Conservation (phyloP, 306 rosid species). For the Amphicarpaea edgeworthii region DNA sequence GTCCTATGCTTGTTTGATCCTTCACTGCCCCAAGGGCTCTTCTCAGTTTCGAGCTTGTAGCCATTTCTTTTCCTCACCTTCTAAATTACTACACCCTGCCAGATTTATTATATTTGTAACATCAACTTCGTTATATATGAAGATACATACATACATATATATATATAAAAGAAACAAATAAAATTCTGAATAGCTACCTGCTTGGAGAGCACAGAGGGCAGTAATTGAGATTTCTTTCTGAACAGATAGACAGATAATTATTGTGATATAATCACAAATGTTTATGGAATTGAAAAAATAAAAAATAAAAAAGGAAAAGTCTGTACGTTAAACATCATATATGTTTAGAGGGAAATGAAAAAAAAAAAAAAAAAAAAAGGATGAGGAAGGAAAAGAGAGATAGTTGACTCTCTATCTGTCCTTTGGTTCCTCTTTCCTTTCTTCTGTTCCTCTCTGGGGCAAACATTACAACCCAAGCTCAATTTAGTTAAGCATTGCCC, state of each 20-base stretch:
- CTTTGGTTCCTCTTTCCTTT: constrained; percentile 32
- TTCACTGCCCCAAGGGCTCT: constrained; percentile 90
- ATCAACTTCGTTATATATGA: too few species aligned
- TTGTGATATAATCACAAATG: too few species aligned
- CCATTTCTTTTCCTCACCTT: constrained; percentile 47
- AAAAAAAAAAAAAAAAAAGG: background rate
- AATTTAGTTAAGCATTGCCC: constrained; percentile 51
- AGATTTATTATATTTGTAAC: too few species aligned
- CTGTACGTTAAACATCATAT: too few species aligned
- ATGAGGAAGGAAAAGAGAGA: constrained; percentile 42
- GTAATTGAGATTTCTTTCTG: too few species aligned
- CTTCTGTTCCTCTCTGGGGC: constrained; percentile 29
- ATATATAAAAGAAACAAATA: too few species aligned
- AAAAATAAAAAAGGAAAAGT: too few species aligned
- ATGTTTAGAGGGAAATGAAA: constrained; percentile 39
- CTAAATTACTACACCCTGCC: background rate
- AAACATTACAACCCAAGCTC: constrained; percentile 41
- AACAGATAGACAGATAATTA: too few species aligned
- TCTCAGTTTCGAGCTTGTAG: constrained; percentile 68
- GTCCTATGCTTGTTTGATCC: constrained; percentile 93
- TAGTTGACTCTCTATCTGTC: constrained; percentile 43
- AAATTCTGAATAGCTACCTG: too few species aligned
- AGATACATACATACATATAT: too few species aligned
- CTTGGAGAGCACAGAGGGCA: too few species aligned
- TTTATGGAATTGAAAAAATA: too few species aligned